These are phyloP conservation scores for Coemansia sp. DNA, from an alignment of 371 early-diverging fungal genomes.

Conservation along the genomic window DNA sequence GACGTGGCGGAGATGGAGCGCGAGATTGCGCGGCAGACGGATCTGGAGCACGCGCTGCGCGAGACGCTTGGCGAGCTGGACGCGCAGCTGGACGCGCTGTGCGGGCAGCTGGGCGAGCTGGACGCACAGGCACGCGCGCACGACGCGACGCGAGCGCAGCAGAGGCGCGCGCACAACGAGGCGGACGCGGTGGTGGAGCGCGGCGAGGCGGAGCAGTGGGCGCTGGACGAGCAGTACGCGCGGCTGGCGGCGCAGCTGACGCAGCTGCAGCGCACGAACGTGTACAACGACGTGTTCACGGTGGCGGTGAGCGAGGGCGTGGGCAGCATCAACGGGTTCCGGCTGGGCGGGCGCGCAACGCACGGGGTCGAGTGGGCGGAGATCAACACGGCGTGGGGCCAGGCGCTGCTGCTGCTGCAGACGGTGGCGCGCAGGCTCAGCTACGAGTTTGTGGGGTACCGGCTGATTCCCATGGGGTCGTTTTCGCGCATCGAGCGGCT, in stretches of 20 bases:
- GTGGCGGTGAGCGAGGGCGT: conserved; percentile 83
- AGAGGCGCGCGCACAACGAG: conserved; percentile 77
- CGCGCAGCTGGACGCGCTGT: conserved; percentile 59
- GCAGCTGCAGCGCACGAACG: conserved; percentile 80
- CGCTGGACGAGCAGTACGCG: conserved; percentile 75
- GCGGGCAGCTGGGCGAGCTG: conserved; percentile 59
- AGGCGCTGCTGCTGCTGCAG: conserved; percentile 80
- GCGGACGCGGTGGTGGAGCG: conserved; percentile 59
- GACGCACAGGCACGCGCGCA: conserved; percentile 54
- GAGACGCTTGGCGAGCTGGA: conserved; percentile 60
- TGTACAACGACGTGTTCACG: conserved; percentile 90
- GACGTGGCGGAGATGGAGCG: conserved; percentile 55
- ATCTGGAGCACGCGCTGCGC: conserved; percentile 41
- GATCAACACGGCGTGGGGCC: conserved; percentile 97
- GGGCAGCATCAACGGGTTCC: conserved; percentile 92
- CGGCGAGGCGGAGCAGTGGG: conserved; percentile 72
- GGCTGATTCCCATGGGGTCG: conserved; percentile 88
- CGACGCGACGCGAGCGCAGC: conserved; percentile 63
- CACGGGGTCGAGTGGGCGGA: conserved; percentile 89
- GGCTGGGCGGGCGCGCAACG: conserved; percentile 78
- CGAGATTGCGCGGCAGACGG: conserved; percentile 42
- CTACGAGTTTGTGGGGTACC: conserved; percentile 76
- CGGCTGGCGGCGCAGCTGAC: conserved; percentile 76
- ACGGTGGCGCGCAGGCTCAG: conserved; percentile 81
- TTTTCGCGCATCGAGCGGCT: conserved; percentile 80